Base-by-base conservation (phyloP, 129 eudicot genomes). In the Chrysanthemum seticuspe region DNA sequence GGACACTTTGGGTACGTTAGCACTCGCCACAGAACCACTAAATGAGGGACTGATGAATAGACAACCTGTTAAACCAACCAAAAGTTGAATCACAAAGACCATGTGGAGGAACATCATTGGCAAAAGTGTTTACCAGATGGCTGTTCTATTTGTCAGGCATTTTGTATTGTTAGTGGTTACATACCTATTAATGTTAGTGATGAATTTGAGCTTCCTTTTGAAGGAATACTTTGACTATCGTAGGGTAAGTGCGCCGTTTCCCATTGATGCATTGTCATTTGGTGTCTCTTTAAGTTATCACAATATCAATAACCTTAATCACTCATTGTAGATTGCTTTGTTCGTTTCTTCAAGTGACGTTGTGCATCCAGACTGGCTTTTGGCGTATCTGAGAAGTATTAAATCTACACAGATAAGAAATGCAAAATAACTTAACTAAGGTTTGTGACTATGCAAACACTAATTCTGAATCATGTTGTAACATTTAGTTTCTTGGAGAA, bases 151-250 rank as follows among this genome's bases (percentile, higher is more conserved):
- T 31, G 68, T 63, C 51, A 21, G 21, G 21, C 0, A 21, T 21
- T 21, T 21, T 21, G 21, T 21, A 90, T 94, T 76, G 98, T 94
- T 31, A 94, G 97, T 74, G 97, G 99, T 11, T 94, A 97, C 87
- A 88, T 90, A 85, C 99, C 99, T 61, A 93, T 94, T 78, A 85
- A 90, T 70, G 84, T 94, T 71, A 90, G 99, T 67, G 99, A 94
- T 79, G 99, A 90, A 67, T 78, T 94, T 36, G 99, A 94, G 81
- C 97, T 90, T 79, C 99, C 99, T 60, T 94, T 90, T 86, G 99
- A 94, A 80, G 99, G 99, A 62, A 85, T 94, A 71, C 92, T 21
- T 94, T 83, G 97, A 94, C 71, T 94, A 94, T 70, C 88, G 89
- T 10, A 94, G 85, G 97, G 99, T 94, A 55, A 59, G 62, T 7